phyloP scores from a whole-genome alignment of 306 rosid genomes.

The Ceratonia siliqua region DNA sequence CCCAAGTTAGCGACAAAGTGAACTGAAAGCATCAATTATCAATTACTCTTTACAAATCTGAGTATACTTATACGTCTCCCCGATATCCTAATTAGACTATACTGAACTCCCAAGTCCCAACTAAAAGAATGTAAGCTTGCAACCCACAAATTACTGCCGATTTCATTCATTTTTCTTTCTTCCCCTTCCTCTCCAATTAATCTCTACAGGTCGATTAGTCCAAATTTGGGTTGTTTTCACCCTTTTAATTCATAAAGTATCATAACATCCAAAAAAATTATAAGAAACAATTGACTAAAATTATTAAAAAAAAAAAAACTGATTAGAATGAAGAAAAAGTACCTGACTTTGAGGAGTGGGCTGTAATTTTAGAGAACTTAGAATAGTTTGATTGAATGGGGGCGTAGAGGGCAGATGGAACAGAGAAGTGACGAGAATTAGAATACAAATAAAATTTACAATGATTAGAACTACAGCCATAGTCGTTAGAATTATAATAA shows the following conservation, averaged over 20 bases:
- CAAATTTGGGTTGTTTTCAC: not conserved
- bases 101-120: not conserved
- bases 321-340: not conserved
- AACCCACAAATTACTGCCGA: not conserved
- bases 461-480: not conserved
- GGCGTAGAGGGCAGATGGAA: slow-evolving; percentile 31
- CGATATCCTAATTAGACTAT: not conserved
- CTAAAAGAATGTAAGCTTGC: not conserved
- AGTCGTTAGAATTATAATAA: slow-evolving; percentile 6
- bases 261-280: slow-evolving; percentile 27
- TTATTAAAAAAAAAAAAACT: not conserved
- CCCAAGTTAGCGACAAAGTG: not conserved
- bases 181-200: not conserved
- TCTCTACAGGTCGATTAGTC: not conserved
- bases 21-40: not conserved
- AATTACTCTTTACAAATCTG: not conserved
- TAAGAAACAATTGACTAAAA: not conserved
- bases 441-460: slow-evolving; percentile 30
- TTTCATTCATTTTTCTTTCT: not conserved
- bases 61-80: not conserved
- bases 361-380: slow-evolving; percentile 37
- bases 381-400: slow-evolving; percentile 28
- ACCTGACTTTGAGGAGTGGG: slow-evolving; percentile 55
- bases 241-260: not conserved
- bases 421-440: slow-evolving; percentile 32